Percentiles rank a stretch among this genome's conserved stretches.
phyloP scores from a whole-genome alignment of 805 yeast species.

The Yarrowia keelungensis region DNA sequence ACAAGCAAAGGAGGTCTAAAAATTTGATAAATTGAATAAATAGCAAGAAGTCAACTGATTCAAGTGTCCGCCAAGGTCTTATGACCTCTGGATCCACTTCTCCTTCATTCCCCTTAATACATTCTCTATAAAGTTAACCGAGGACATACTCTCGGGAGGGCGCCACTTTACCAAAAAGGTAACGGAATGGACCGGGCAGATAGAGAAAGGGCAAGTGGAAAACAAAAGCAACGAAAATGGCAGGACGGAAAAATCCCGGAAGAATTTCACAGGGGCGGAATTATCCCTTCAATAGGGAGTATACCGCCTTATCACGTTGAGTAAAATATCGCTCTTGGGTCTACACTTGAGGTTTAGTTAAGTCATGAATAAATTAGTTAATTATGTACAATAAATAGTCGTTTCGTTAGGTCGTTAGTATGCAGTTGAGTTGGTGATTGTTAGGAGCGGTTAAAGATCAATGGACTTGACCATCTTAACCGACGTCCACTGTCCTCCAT shows the following conservation, averaged over 20 bases:
- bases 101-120: no score
- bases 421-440: conserved; percentile 3
- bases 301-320: no score
- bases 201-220: neutral
- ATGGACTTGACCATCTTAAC: conserved; percentile 37
- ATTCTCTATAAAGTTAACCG: conserved; percentile 8
- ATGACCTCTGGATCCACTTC: no score
- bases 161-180: conserved; percentile 15
- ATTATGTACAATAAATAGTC: conserved; percentile 33
- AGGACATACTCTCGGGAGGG: conserved; percentile 21
- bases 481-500: conserved; percentile 35
- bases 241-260: conserved; percentile 15
- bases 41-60: no score
- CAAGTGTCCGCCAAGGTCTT: no score
- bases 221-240: conserved; percentile 12
- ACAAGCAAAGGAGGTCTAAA: no score
- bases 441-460: conserved; percentile 4
- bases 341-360: neutral
- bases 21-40: no score
- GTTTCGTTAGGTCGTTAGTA: conserved; percentile 3
- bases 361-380: conserved; percentile 7
- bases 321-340: no score
- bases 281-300: no score
- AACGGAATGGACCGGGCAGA: conserved; percentile 32
- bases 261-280: neutral